Conservation (phyloP, 768 basidiomycete species). For the Hydnomerulius pinastri region DNA sequence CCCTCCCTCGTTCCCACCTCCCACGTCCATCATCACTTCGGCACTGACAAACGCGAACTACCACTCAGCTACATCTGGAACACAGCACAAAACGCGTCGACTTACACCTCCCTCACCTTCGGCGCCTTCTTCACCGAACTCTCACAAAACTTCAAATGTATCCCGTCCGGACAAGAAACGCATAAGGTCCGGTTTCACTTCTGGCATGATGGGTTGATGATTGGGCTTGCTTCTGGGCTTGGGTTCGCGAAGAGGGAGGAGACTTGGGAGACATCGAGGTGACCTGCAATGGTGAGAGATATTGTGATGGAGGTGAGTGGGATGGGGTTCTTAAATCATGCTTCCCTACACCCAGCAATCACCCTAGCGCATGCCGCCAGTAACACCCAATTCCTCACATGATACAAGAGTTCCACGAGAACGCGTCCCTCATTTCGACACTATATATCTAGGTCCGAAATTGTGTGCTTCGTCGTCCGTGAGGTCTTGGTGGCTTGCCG, state of each 20-base stretch:
- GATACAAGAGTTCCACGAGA: too few relatives aligned
- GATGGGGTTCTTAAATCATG: too few relatives aligned
- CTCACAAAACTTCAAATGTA: conserved; percentile 38
- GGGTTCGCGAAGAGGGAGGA: conserved; percentile 38
- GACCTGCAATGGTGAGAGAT: conserved; percentile 51
- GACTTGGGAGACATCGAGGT: conserved; percentile 34
- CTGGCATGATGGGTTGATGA: conserved; percentile 51
- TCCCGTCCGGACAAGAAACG: conserved; percentile 34
- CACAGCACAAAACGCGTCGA: conserved; percentile 43
- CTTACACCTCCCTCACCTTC: conserved; percentile 46
- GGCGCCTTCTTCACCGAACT: conserved; percentile 51
- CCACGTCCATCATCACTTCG: too few relatives aligned
- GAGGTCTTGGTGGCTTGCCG: too few relatives aligned
- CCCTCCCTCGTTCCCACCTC: too few relatives aligned
- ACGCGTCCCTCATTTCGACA: too few relatives aligned
- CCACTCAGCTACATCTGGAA: conserved; percentile 60
- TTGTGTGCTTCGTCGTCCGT: too few relatives aligned
- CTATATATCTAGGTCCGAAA: too few relatives aligned
- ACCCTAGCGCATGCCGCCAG: too few relatives aligned
- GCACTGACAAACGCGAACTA: too few relatives aligned
- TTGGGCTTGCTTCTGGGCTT: conserved; percentile 40
- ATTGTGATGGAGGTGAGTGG: conserved; percentile 46
- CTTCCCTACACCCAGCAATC: too few relatives aligned
- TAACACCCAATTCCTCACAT: too few relatives aligned
- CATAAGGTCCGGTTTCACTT: conserved; percentile 44